phyloP scores from a whole-genome alignment of 768 basidiomycete genomes.

The Phanerochaete carnosa region DNA sequence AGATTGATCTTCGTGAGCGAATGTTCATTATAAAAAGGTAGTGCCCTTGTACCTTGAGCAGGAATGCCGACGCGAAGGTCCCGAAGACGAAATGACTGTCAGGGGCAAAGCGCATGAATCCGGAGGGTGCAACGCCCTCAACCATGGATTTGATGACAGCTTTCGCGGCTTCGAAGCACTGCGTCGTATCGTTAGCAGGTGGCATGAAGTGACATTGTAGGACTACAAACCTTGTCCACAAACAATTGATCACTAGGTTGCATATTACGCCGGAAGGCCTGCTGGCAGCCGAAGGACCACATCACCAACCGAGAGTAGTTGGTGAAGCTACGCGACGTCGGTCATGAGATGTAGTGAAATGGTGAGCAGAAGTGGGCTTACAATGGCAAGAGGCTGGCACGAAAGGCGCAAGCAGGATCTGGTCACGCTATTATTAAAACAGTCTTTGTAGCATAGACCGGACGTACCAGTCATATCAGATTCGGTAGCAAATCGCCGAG shows the following conservation, averaged over 20 bases:
- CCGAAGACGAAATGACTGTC: conserved; percentile 82
- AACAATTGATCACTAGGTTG: conserved; percentile 60
- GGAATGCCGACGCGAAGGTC: conserved; percentile 79
- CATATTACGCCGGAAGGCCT: conserved; percentile 64
- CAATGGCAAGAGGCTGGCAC: conserved; percentile 71
- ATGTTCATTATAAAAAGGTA: background rate
- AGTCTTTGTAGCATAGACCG: background rate
- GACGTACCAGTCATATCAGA: conserved; percentile 54
- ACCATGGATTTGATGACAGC: conserved; percentile 63
- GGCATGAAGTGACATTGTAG: background rate
- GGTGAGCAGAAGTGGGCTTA: conserved; percentile 37
- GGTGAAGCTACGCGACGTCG: conserved; percentile 48
- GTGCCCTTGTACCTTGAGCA: conserved; percentile 58
- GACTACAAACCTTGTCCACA: conserved; percentile 49
- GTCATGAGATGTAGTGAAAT: conserved; percentile 2
- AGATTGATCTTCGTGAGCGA: background rate
- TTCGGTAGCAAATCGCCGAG: conserved; percentile 50
- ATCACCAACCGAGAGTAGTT: conserved; percentile 79
- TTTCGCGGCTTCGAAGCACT: conserved; percentile 74
- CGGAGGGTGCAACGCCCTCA: conserved; percentile 61
- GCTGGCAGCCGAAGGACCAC: conserved; percentile 86
- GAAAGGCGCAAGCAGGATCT: conserved; percentile 61
- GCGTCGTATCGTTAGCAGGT: background rate
- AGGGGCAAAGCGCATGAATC: conserved; percentile 75
- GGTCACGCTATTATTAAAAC: background rate